These are phyloP conservation scores for Lactarius hengduanensis DNA, from an alignment of 768 basidiomycete genomes.

Conservation along the genomic window DNA sequence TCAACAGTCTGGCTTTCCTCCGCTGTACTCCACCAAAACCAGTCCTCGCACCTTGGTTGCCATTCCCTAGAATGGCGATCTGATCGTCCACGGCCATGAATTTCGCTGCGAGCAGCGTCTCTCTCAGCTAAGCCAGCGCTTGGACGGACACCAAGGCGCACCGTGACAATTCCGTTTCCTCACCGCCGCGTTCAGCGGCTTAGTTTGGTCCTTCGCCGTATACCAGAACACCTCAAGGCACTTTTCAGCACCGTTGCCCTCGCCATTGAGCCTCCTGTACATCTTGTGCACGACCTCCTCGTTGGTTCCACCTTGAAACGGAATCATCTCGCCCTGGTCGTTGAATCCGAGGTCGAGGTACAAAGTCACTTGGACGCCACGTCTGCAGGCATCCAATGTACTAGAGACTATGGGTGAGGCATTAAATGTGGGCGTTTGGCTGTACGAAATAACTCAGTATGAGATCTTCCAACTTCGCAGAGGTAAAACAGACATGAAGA, in stretches of 20 bases:
- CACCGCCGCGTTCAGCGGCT: conserved; percentile 61
- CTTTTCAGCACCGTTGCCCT: conserved; percentile 44
- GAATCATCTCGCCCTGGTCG: conserved; percentile 54
- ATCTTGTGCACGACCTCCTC: conserved; percentile 62
- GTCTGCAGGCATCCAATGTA: conserved; percentile 56
- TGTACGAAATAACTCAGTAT: conserved; percentile 27
- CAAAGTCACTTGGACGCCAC: conserved; percentile 58
- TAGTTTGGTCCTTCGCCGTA: conserved; percentile 60
- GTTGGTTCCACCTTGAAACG: conserved; percentile 68
- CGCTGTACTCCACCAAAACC: neutral
- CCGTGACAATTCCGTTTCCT: conserved; percentile 72
- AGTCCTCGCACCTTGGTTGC: conserved; percentile 53
- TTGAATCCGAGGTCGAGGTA: conserved; percentile 60
- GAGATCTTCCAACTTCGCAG: neutral
- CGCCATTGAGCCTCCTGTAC: conserved; percentile 49
- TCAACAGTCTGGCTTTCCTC: conserved; percentile 16
- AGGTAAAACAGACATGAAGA: conserved; percentile 55
- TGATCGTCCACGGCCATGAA: conserved; percentile 65
- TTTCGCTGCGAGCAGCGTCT: conserved; percentile 44
- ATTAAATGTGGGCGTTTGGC: conserved; percentile 71
- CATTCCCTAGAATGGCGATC: conserved; percentile 66
- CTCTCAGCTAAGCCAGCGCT: conserved; percentile 5
- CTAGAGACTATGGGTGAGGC: conserved; percentile 60
- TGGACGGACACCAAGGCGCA: conserved; percentile 31
- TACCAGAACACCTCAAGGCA: conserved; percentile 57